Conservation (phyloP, 2,329 filamentous ascomycete genomes). For the Colletotrichum cereale region DNA sequence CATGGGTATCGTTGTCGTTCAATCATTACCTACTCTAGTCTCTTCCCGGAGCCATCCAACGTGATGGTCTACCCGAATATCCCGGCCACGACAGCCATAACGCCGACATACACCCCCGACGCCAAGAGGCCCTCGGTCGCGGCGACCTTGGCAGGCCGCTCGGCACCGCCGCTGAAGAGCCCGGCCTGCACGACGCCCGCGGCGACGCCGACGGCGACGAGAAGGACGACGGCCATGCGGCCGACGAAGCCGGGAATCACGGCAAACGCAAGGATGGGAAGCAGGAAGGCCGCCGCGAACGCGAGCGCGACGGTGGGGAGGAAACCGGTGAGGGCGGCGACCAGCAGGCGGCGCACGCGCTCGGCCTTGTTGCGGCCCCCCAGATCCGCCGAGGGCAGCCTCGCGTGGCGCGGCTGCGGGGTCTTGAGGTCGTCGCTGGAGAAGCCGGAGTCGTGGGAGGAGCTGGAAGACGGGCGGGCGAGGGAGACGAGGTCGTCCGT, state of each 20-base stretch:
- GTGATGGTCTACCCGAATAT: constrained; percentile 39
- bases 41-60: not conserved
- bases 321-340: constrained; percentile 18
- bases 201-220: constrained; percentile 62
- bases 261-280: constrained; percentile 70
- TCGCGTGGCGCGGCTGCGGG: constrained; percentile 35
- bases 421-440: constrained; percentile 33
- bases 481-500: constrained; percentile 66
- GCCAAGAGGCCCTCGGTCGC: constrained; percentile 44
- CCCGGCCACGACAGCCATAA: constrained; percentile 52
- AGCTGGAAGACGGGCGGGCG: constrained; percentile 31
- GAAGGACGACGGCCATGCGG: constrained; percentile 67
- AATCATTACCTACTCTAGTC: not conserved
- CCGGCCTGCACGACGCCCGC: constrained; percentile 48
- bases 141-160: constrained; percentile 36
- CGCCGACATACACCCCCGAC: constrained; percentile 50
- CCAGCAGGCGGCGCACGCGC: not conserved
- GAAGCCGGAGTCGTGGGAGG: not conserved
- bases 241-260: constrained; percentile 68
- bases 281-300: constrained; percentile 63
- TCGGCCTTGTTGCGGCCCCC: constrained; percentile 21
- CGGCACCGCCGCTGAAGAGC: constrained; percentile 44
- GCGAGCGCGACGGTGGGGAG: constrained; percentile 55
- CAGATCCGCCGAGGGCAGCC: not conserved
- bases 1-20: constrained; percentile 8